Base-by-base conservation (phyloP, 139 green algal genomes). In the Pleodorina starrii region DNA sequence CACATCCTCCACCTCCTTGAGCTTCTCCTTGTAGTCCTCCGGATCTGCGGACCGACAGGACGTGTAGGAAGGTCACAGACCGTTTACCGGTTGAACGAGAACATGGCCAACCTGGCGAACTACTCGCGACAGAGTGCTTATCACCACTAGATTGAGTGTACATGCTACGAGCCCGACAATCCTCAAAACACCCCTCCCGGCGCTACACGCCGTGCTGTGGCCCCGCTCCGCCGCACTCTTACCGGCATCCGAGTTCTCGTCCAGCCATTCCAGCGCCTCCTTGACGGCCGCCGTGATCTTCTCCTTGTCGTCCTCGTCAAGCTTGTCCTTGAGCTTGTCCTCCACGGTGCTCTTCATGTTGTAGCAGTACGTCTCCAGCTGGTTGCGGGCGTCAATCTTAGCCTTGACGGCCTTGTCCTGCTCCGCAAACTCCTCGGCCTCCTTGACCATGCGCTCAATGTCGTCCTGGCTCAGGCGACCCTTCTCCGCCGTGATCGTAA, bases 1-100 rank as follows among this genome's bases (percentile, higher is more conserved):
- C 6, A 97, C 89, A 42, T 98, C 97, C 94, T 99, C 97, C 32
- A 99, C 92, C 91, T 99, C 96, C 95, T 99, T 99, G 25, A 98
- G 92, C 93, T 99, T 98, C 63, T 99, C 98, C 81, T 98, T 95
- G 93, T 97, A 99, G 80, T 99, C 98, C 66, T 99, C 97, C 40
- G 92, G 93, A 9, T 98, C 96, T 88, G 36, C 19, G 43, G n/a
- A 86, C 89, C 29, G 17, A n/a, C n/a, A n/a, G n/a, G n/a, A n/a
- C n/a, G n/a, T n/a, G n/a, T n/a, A n/a, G n/a, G n/a, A n/a, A n/a
- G n/a, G n/a, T n/a, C n/a, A n/a, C n/a, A n/a, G n/a, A n/a, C n/a
- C n/a, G n/a, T n/a, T n/a, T n/a, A n/a, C n/a, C n/a, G n/a, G n/a
- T n/a, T n/a, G n/a, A n/a, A n/a, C n/a, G n/a, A n/a, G n/a, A n/a